phyloP scores from a whole-genome alignment of 1,284 basidiomycete species.

The Irpex sp. region DNA sequence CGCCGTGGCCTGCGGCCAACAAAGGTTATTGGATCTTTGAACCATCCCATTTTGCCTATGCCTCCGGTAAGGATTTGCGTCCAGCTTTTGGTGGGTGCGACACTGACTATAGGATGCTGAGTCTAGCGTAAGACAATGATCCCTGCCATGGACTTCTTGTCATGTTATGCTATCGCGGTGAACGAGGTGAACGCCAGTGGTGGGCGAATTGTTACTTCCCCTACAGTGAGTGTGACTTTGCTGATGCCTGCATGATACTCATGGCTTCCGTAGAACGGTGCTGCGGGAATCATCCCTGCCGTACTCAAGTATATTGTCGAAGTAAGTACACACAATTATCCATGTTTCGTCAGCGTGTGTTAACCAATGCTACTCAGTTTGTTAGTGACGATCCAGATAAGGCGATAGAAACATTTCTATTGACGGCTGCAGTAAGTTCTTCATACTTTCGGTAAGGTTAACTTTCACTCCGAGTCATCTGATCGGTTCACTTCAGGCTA shows the following conservation, averaged over 20 bases:
- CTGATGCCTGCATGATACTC: background rate
- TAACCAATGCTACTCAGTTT: conserved; percentile 58
- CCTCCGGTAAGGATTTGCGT: conserved; percentile 66
- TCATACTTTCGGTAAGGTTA: background rate
- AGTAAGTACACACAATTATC: conserved; percentile 41
- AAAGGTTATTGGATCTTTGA: conserved; percentile 79
- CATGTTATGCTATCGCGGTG: conserved; percentile 92
- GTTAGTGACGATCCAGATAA: conserved; percentile 91
- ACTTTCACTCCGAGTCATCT: background rate
- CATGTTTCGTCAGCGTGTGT: no score
- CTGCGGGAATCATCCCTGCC: conserved; percentile 92
- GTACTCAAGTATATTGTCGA: conserved; percentile 91
- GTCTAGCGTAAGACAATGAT: conserved; percentile 85
- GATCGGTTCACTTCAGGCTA: conserved; percentile 55
- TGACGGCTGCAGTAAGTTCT: conserved; percentile 79
- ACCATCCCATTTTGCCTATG: conserved; percentile 88
- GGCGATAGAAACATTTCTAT: conserved; percentile 86
- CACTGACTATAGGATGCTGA: background rate
- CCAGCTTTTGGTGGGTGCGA: background rate
- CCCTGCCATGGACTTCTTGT: conserved; percentile 94
- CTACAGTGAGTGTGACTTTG: conserved; percentile 65
- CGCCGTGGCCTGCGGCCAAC: conserved; percentile 41
- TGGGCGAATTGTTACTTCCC: conserved; percentile 94
- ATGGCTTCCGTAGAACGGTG: conserved; percentile 51
- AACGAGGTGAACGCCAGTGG: conserved; percentile 94